Base-by-base conservation (phyloP, 179 eudicot species). In the Amaranthus tricolor region DNA sequence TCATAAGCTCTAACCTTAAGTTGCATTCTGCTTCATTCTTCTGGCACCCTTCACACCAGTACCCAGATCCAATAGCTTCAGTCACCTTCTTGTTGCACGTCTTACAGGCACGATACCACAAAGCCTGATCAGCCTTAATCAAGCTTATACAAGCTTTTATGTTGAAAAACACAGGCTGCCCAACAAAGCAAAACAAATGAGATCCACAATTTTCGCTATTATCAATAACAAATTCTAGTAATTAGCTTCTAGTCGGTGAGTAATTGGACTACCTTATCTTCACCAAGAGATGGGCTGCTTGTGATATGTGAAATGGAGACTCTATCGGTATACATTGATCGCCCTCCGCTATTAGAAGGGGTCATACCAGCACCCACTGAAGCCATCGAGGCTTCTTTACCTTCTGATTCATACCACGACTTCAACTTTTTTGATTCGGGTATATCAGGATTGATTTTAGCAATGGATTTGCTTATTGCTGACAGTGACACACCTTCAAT, bases 61-160 rank as follows among this genome's bases (percentile, higher is more conserved):
- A 93, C 11, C 99, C 98, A 79, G 97, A 87, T 17, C 92, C 99
- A 78, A 93, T 76, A 24, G 92, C 91, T 67, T 95, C 96, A 5
- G 95, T 95, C 6, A 95, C 99, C 79, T 95, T 95, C 85, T 93
- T 95, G 83, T 86, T 95, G 78, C 99, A 95, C 1, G 96, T 89
- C 88, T 88, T 88, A 81, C 99, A 95, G 44, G 99, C 99, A n/a
- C 91, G 90, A 77, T 95, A 95, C 91, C 92, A 95, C 97, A 95
- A 88, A 24, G 90, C 71, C 68, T 95, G 99, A 71, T 95, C 98
- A 8, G 96, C 87, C 83, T 84, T 93, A 45, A 95, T 91, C 74
- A 85, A 72, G 79, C 97, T 95, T 40, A 91, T 69, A 60, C 83
- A 88, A 8, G 89, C 98, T 79, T 82, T 91, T 7, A 88, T 40